These are phyloP conservation scores for Penicillium vulpinum DNA, from an alignment of 2,329 filamentous ascomycete species.

Conservation along the genomic window DNA sequence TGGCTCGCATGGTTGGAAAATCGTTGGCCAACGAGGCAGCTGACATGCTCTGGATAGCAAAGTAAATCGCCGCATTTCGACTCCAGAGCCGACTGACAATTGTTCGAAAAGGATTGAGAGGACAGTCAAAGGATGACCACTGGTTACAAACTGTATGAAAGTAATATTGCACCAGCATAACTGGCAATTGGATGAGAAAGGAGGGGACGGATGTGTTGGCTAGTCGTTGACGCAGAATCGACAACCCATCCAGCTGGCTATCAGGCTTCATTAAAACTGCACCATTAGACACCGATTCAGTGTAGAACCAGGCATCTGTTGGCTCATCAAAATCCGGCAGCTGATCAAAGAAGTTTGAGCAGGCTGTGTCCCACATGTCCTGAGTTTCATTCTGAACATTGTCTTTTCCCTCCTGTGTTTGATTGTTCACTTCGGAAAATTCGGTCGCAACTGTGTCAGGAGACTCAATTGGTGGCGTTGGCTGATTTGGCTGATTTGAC, in stretches of 20 bases:
- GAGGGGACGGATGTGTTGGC: conserved; percentile 20
- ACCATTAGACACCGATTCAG: neutral
- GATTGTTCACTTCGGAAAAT: neutral
- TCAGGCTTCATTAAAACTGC: neutral
- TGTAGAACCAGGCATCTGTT: conserved; percentile 2
- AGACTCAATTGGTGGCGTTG: neutral
- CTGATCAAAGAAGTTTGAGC: conserved; percentile 17
- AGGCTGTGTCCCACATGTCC: conserved; percentile 14
- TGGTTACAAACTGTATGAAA: conserved; percentile 26
- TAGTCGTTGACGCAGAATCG: conserved; percentile 20
- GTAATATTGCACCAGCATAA: conserved; percentile 25
- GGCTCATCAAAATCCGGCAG: conserved; percentile 17
- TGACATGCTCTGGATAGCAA: conserved; percentile 29
- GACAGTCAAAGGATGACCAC: conserved; percentile 27
- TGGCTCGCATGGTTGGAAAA: conserved; percentile 23
- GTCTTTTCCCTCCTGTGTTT: neutral
- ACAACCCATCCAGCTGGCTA: conserved; percentile 15
- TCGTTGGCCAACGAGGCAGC: conserved; percentile 26
- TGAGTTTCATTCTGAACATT: conserved; percentile 7
- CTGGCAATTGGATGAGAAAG: conserved; percentile 24
- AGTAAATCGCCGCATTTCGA: conserved; percentile 24
- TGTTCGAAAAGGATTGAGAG: conserved; percentile 22
- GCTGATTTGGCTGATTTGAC: neutral
- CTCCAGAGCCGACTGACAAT: conserved; percentile 26
- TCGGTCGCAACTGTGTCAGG: neutral